These are phyloP conservation scores for Tetragonia tetragonoides DNA, from an alignment of 148 eudicot genomes.

Conservation along the genomic window DNA sequence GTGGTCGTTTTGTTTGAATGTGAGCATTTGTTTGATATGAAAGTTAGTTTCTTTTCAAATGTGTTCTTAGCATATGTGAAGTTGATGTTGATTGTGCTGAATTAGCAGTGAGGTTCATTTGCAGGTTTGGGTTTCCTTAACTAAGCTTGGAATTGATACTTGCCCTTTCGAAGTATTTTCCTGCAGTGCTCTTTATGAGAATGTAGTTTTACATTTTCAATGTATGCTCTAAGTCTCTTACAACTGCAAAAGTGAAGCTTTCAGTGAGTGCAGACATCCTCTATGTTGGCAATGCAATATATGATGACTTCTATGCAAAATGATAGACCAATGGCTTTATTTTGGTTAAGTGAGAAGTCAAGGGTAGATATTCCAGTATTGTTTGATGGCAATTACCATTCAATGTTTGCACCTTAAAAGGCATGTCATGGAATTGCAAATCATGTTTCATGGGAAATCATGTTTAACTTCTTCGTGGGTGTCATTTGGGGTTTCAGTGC, in stretches of 20 bases:
- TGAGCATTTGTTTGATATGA: not conserved
- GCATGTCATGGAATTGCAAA: not conserved
- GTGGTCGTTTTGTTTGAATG: not conserved
- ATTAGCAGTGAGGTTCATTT: not conserved
- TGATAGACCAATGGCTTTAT: not conserved
- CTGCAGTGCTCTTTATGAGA: not conserved
- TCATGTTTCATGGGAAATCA: not conserved
- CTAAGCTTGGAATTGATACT: not conserved
- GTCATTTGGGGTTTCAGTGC: constrained; percentile 40
- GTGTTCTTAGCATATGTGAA: not conserved
- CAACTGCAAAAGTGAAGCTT: not conserved
- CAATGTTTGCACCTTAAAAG: constrained; percentile 5
- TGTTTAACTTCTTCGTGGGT: constrained; percentile 5
- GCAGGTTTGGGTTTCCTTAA: not conserved
- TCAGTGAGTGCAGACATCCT: not conserved
- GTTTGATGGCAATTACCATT: constrained; percentile 13
- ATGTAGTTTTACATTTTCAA: not conserved
- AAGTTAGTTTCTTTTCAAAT: not conserved
- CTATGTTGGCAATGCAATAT: not conserved
- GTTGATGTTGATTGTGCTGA: constrained; percentile 4
- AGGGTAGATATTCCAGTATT: not conserved
- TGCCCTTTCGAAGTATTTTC: too few species aligned
- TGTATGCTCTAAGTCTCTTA: not conserved
- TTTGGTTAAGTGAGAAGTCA: not conserved
- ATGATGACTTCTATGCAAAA: not conserved